Evolutionary conservation across 306 rosid species (phyloP).

Genomic region (Luffa aegyptiaca): DNA sequence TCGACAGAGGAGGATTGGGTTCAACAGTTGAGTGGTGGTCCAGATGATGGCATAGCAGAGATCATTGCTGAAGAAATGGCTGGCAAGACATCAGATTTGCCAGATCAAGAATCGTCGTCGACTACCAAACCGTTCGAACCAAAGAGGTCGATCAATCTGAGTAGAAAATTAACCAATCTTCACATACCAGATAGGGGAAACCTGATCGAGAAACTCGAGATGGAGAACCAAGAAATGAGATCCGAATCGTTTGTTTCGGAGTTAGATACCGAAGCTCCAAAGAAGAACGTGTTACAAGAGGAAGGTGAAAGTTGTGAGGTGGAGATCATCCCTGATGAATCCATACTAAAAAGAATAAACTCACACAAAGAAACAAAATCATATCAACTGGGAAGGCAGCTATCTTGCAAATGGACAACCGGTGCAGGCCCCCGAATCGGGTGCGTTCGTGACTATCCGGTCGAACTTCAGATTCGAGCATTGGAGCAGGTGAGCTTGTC

Average conservation of each 20-base stretch:
- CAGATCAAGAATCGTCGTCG: conserved; percentile 13
- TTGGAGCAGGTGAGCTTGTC: conserved; percentile 84
- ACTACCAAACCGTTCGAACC: conserved; percentile 16
- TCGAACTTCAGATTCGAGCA: conserved; percentile 72
- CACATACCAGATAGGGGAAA: conserved; percentile 38
- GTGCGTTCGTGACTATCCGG: conserved; percentile 85
- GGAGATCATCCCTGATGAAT: conserved; percentile 54
- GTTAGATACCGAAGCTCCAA: conserved; percentile 15
- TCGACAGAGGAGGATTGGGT: conserved; percentile 67
- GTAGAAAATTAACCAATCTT: conserved; percentile 34
- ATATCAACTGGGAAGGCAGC: conserved; percentile 78
- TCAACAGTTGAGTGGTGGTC: conserved; percentile 26
- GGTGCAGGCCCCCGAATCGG: conserved; percentile 98
- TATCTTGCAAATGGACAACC: conserved; percentile 95
- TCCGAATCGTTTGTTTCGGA: conserved; percentile 15
- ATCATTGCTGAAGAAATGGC: conserved; percentile 15
- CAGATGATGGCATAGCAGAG: conserved; percentile 24
- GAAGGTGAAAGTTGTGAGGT: conserved; percentile 24
- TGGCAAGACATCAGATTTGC: conserved; percentile 20
- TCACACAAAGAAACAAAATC: conserved; percentile 70
- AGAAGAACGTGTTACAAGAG: conserved; percentile 21
- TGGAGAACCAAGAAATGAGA: conserved; percentile 22
- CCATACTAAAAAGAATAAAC: conserved; percentile 64
- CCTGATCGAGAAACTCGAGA: conserved; percentile 24
- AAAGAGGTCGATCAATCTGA: conserved; percentile 21